Evolutionary conservation across 176 grass and related monocot species (phyloP), one percentile per base, ranked within the genome.

Genomic region (Paspalum vaginatum): DNA sequence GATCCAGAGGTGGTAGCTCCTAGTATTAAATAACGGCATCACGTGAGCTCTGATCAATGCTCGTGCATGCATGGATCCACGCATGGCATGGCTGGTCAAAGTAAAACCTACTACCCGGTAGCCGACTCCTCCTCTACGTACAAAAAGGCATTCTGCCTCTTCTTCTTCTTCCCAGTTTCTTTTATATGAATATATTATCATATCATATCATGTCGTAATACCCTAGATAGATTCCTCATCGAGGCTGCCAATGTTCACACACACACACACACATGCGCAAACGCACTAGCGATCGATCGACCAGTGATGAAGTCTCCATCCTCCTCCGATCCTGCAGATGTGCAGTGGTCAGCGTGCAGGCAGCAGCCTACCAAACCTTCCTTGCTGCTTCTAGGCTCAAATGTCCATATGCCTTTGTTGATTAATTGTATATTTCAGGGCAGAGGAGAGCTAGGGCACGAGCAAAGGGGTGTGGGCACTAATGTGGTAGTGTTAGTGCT

Each of bases 371-470:
- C 54, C 54, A 81, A 72, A 76, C 83, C 83, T 85, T 89, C 72
- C 83, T 72, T 81, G 65, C 15, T 81, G 65, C 15, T 52, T 89
- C 83, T 85, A 59, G 78, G 41, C 78, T 76, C 5, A 88, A 71
- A 88, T 88, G 80, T 67, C 80, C 79, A 59, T 79, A 59, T 26
- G 47, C 65, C 72, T 82, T 71, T 71, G 59, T 65, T 49, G n/a
- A 16, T 26, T 70, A 9, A 22, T 9, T 27, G 45, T 50, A 32
- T 71, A 70, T 70, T 9, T 9, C 46, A 77, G 39, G 55, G 39
- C 38, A 76, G 16, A 60, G 14, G 75, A n/a, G 14, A 76, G n/a
- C n/a, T n/a, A n/a, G n/a, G n/a, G n/a, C n/a, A n/a, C n/a, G 26
- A 14, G 59, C 60, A 44, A 2, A 70, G 8, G 15, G 55, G 47